A percentile compares a stretch with the other conserved stretches of the same genome.
Evolutionary conservation across 2,329 filamentous ascomycete species (phyloP).

Genomic region (Sclerotinia nivalis): DNA sequence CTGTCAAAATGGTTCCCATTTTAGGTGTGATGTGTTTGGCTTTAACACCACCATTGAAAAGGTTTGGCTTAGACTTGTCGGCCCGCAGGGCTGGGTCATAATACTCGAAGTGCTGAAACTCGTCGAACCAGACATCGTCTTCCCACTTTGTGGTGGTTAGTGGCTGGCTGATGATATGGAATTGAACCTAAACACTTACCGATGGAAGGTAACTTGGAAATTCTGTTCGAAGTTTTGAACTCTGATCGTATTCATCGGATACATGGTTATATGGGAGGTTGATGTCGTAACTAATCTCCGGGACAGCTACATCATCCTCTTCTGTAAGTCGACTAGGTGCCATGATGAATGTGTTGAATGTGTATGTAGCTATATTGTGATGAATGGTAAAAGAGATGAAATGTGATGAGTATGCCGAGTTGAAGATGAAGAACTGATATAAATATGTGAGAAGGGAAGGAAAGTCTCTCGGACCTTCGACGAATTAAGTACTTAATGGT

Average conservation of each 20-base stretch:
- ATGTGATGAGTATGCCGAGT: slow-evolving; percentile 3
- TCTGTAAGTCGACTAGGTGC: slow-evolving; percentile 30
- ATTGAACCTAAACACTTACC: slow-evolving; percentile 15
- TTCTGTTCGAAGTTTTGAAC: slow-evolving; percentile 42
- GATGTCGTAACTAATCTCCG: slow-evolving; percentile 46
- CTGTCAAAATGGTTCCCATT: slow-evolving; percentile 46
- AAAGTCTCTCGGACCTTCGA: not conserved
- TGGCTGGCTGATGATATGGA: slow-evolving; percentile 1
- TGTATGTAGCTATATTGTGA: not conserved
- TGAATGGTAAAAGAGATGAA: not conserved
- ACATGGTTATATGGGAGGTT: slow-evolving; percentile 49
- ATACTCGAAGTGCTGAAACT: slow-evolving; percentile 48
- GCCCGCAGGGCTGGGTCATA: slow-evolving; percentile 54
- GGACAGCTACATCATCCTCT: slow-evolving; percentile 28
- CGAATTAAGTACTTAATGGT: slow-evolving; percentile 1
- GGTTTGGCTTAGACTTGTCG: slow-evolving; percentile 61
- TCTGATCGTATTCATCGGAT: slow-evolving; percentile 43
- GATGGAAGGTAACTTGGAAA: slow-evolving; percentile 50
- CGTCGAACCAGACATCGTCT: slow-evolving; percentile 47
- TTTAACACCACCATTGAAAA: slow-evolving; percentile 61
- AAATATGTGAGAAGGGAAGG: slow-evolving; percentile 12
- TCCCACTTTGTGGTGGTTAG: slow-evolving; percentile 43
- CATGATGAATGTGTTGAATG: slow-evolving; percentile 25
- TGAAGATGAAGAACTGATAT: slow-evolving; percentile 21
- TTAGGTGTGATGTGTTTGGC: slow-evolving; percentile 56